phyloP scores from a whole-genome alignment of 768 basidiomycete species.

The Lactifluus hygrophoroides region DNA sequence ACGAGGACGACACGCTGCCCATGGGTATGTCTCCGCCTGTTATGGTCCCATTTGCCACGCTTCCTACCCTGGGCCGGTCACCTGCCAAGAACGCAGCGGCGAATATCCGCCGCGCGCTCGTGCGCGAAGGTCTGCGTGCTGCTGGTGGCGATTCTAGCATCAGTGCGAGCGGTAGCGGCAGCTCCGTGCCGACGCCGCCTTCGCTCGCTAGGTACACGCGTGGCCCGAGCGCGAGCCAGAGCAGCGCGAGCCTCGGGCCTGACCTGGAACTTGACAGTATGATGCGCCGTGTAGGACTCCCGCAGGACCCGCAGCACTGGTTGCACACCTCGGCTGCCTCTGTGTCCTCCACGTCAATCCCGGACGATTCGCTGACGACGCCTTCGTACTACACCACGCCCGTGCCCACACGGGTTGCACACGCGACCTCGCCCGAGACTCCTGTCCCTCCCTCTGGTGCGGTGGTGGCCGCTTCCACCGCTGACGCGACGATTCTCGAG shows the following conservation, averaged over 20 bases:
- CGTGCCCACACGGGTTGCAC: background rate
- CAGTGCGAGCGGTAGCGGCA: slow-evolving; percentile 24
- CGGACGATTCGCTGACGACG: background rate
- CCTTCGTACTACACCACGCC: slow-evolving; percentile 12
- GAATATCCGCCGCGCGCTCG: slow-evolving; percentile 56
- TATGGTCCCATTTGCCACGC: slow-evolving; percentile 31
- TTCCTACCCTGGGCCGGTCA: slow-evolving; percentile 44
- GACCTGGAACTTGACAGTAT: slow-evolving; percentile 62
- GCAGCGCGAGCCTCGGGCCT: slow-evolving; percentile 20
- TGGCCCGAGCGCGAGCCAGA: slow-evolving; percentile 26
- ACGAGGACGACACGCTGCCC: slow-evolving; percentile 42
- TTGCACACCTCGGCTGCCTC: background rate
- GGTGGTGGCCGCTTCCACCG: slow-evolving; percentile 2
- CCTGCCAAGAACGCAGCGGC: slow-evolving; percentile 66
- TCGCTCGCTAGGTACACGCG: slow-evolving; percentile 61
- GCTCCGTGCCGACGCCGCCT: slow-evolving; percentile 61
- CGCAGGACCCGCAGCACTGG: slow-evolving; percentile 1
- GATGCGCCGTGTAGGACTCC: slow-evolving; percentile 52
- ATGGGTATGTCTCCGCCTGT: slow-evolving; percentile 49
- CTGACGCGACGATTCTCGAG: slow-evolving; percentile 13
- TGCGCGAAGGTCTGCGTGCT: slow-evolving; percentile 33
- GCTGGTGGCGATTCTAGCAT: slow-evolving; percentile 46
- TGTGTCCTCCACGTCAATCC: background rate
- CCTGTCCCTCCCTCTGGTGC: slow-evolving; percentile 25
- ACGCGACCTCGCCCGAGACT: slow-evolving; percentile 19